These are phyloP conservation scores for Rhinocladiella similis DNA, from an alignment of 2,329 filamentous ascomycete genomes.

Conservation along the genomic window DNA sequence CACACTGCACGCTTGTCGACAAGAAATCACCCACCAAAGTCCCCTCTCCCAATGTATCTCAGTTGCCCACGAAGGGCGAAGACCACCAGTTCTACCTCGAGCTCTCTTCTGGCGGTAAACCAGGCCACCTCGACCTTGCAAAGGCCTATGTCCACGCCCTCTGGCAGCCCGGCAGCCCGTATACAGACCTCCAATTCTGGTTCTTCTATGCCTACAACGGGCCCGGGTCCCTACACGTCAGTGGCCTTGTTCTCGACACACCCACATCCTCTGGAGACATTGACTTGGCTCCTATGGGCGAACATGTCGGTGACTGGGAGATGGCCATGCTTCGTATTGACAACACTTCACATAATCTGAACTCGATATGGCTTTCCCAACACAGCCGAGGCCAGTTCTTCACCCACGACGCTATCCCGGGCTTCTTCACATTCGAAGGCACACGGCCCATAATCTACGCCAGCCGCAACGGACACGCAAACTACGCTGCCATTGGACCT, in stretches of 20 bases:
- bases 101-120: conserved; percentile 2
- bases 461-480: conserved; percentile 12
- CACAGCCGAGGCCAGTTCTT: conserved; percentile 15
- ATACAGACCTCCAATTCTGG: conserved; percentile 20
- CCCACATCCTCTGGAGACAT: conserved; percentile 14
- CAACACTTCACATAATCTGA: conserved; percentile 9
- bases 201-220: conserved; percentile 21
- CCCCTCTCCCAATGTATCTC: neutral
- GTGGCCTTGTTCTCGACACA: conserved; percentile 14
- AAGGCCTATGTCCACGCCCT: conserved; percentile 18
- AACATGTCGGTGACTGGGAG: conserved; percentile 18
- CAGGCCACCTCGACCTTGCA: conserved; percentile 6
- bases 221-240: conserved; percentile 12
- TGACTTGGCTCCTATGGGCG: conserved; percentile 11
- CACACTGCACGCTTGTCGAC: conserved; percentile 9
- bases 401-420: conserved; percentile 3
- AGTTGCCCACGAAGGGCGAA: conserved; percentile 7
- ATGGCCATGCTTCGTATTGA: conserved; percentile 16
- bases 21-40: conserved; percentile 8
- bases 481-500: conserved; percentile 2
- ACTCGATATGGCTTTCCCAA: conserved; percentile 14
- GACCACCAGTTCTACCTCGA: conserved; percentile 14
- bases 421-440: conserved; percentile 8
- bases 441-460: conserved; percentile 15
- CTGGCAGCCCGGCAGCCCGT: conserved; percentile 15